A percentile compares a stretch with the other conserved stretches of the same genome.
Evolutionary conservation across 768 basidiomycete genomes (phyloP).

Genomic region (Suillus occidentalis): DNA sequence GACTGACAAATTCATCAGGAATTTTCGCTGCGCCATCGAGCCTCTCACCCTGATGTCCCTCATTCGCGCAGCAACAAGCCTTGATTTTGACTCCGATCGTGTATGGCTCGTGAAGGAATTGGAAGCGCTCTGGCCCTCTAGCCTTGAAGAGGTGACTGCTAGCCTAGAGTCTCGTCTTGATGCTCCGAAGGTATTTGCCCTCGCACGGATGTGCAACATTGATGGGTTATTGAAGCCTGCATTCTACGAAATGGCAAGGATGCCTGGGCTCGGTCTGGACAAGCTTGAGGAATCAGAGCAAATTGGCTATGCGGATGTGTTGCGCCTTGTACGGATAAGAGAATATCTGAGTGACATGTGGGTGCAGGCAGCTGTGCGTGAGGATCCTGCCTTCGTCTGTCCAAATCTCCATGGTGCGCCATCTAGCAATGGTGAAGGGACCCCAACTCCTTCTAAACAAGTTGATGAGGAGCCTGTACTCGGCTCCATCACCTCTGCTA

Average conservation of each 20-base stretch:
- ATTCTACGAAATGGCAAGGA: slow-evolving; percentile 38
- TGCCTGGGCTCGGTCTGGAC: background rate
- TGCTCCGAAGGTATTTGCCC: slow-evolving; percentile 30
- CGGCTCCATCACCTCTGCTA: slow-evolving; percentile 15
- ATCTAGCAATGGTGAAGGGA: background rate
- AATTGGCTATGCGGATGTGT: background rate
- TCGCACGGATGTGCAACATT: slow-evolving; percentile 31
- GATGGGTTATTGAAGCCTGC: slow-evolving; percentile 33
- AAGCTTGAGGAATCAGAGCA: background rate
- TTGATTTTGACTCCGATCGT: slow-evolving; percentile 31
- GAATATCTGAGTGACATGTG: slow-evolving; percentile 3
- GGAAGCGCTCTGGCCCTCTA: slow-evolving; percentile 29
- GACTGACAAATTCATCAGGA: slow-evolving; percentile 17
- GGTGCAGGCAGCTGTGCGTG: background rate
- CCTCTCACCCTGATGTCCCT: slow-evolving; percentile 32
- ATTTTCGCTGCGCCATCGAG: slow-evolving; percentile 24
- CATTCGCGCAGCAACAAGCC: slow-evolving; percentile 36
- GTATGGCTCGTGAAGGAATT: slow-evolving; percentile 30
- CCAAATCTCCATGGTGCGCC: background rate
- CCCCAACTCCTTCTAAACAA: background rate
- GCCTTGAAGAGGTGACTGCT: slow-evolving; percentile 16
- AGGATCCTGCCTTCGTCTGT: background rate
- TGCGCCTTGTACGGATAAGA: background rate
- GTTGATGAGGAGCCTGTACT: background rate
- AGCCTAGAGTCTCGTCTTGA: slow-evolving; percentile 12